Evolutionary conservation across 257 asterid genomes (phyloP), one percentile per base, ranked within the genome.

Genomic region (Lavandula angustifolia): DNA sequence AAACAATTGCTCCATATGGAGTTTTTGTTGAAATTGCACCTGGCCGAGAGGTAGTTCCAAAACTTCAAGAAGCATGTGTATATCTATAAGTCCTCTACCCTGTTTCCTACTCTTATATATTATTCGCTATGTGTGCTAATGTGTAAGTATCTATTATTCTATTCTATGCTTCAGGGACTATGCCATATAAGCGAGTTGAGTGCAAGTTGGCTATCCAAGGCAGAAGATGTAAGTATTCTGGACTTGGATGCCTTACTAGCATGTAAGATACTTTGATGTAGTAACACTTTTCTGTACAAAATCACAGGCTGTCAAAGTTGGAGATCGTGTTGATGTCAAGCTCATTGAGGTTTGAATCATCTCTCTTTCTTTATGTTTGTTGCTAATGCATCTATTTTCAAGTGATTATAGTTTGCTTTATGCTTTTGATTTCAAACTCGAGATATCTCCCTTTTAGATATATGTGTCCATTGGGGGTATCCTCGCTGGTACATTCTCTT

Each of bases 181-280:
- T 92, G 97, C 78, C 99, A 92, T 76, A 82, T 92, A 68, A 92
- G 99, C 43, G 99, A 92, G 78, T 63, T 92, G 87, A 92, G 90
- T 76, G 82, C 95, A 52, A 68, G 65, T 81, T 92, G 97, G 97
- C 81, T 92, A 69, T 91, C 94, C 47, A 89, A 89, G 83, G 85
- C 99, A 34, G 97, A 92, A 74, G 98, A 92, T 74, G 99, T 86
- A 81, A 82, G 98, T 66, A 57, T 71, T 52, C 67, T 64, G 17
- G 42, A 46, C 68, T 44, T 41, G 27, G 52, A 18, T 74, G 41
- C 54, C 49, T 63, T 31, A n/a, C 35, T 29, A 44, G 14, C 35
- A 49, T 60, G 66, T 44, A 42, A 29, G 60, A 49, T n/a, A 27
- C 46, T 38, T 17, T 75, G 57, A 66, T 73, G 31, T 13, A 12